Percentiles rank a stretch among this genome's conserved stretches.
These are phyloP conservation scores for Chlamydomonas sp. DNA, from an alignment of 139 green algal genomes.

Conservation along the genomic window DNA sequence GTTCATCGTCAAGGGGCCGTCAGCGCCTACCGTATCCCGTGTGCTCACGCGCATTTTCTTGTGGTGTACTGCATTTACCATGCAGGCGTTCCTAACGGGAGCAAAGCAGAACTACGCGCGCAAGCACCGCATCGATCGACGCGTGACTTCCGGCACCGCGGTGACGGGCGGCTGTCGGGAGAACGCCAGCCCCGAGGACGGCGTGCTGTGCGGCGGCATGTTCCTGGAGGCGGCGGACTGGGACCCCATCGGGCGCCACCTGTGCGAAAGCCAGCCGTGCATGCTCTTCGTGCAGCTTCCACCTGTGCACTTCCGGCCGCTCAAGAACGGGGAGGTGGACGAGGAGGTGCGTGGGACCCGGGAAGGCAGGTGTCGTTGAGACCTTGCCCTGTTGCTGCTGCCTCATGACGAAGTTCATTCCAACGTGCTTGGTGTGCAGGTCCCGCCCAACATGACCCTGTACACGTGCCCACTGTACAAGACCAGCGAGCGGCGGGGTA, in stretches of 20 bases:
- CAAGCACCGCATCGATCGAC: slow-evolving; percentile 76
- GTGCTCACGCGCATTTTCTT: background rate
- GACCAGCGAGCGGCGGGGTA: slow-evolving; percentile 75
- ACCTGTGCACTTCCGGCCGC: slow-evolving; percentile 73
- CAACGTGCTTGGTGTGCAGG: background rate
- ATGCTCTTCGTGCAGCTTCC: slow-evolving; percentile 69
- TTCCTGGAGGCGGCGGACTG: slow-evolving; percentile 75
- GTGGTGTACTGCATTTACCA: background rate
- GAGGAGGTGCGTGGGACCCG: background rate
- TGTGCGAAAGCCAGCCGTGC: slow-evolving; percentile 65
- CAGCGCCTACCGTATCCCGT: background rate
- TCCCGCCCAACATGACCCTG: slow-evolving; percentile 1
- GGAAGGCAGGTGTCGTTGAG: no score
- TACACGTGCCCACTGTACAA: slow-evolving; percentile 88
- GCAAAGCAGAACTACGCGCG: slow-evolving; percentile 87
- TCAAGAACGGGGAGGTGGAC: slow-evolving; percentile 33
- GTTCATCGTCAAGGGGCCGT: background rate
- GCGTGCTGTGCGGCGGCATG: slow-evolving; percentile 70
- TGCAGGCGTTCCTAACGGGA: slow-evolving; percentile 84
- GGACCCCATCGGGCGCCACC: slow-evolving; percentile 55
- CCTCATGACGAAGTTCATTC: slow-evolving; percentile 16
- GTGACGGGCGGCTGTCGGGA: slow-evolving; percentile 52
- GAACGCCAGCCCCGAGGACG: slow-evolving; percentile 51
- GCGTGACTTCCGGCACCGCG: slow-evolving; percentile 68
- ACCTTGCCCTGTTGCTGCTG: background rate